Evolutionary conservation across 768 basidiomycete species (phyloP).

Genomic region (Boletus vermiculosoides): DNA sequence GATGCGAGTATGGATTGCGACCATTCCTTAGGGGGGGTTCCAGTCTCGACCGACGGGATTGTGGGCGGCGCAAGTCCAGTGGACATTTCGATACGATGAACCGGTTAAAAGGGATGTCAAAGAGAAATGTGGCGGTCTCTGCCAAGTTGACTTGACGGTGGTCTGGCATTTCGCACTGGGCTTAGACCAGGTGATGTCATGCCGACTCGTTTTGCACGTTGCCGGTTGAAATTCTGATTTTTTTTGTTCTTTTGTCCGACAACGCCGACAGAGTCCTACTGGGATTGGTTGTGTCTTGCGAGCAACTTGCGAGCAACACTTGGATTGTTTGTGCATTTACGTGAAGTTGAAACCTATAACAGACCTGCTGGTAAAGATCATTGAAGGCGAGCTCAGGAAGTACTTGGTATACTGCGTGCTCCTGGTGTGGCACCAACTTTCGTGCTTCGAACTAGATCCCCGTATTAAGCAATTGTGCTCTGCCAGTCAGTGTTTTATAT

Average conservation of each 20-base stretch:
- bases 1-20: conserved; percentile 20
- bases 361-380: not conserved
- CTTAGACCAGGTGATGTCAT: conserved; percentile 29
- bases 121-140: not conserved
- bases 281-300: not conserved
- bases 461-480: not conserved
- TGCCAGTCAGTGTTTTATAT: not conserved
- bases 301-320: not conserved
- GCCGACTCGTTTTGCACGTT: conserved; percentile 7
- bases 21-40: conserved; percentile 19
- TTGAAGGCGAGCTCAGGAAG: not conserved
- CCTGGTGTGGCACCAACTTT: not conserved
- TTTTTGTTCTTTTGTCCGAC: not conserved
- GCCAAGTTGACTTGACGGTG: not conserved
- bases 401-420: not conserved
- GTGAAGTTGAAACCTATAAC: not conserved
- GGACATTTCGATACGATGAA: conserved; percentile 9
- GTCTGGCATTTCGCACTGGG: not conserved
- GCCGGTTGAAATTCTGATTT: conserved; percentile 15
- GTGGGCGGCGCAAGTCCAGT: conserved; percentile 10
- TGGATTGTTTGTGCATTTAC: too few species aligned
- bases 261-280: not conserved
- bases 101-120: not conserved
- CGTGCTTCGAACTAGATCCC: not conserved
- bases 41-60: conserved; percentile 18